Evolutionary conservation across 306 rosid genomes (phyloP), one percentile per base, ranked within the genome.

Genomic region (Vigna mungo): DNA sequence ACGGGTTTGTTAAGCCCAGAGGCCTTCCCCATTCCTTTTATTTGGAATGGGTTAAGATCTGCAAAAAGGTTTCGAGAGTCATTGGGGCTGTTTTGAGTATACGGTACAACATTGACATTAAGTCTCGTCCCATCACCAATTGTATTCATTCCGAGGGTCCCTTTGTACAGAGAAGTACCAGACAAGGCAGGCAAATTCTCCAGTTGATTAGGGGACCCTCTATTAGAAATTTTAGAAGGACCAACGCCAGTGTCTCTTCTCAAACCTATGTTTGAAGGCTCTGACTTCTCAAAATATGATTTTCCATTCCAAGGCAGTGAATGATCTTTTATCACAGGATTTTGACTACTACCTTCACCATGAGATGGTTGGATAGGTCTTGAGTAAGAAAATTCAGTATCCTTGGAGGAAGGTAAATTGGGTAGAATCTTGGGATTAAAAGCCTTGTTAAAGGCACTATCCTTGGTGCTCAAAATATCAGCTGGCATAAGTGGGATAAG

Each of bases 401-500:
- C 89, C 16, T 84, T 75, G 34, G 78, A 46, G 63, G 93, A 82
- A 78, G 87, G 84, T 60, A 76, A 81, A 82, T 84, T 60, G 47
- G 92, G 82, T 25, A 86, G 81, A 66, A 71, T 82, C 68, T 85
- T 89, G 37, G 88, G 93, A 84, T 88, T 88, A 78, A 72, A 84
- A 53, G 94, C 79, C 86, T 79, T 44, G 49, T 44, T 91, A 39
- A 83, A 76, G 67, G 79, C 68, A 64, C 81, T 77, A 48, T 91
- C 99, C 71, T 82, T 89, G 59, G 87, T 82, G 78, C 64, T 96
- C 81, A 82, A 87, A 79, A 84, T 78, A 79, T 96, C 99, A 78
- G 91, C 89, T 41, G 99, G 99, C 77, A 96, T 82, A 69, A 96
- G 94, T 15, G 96, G 99, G 77, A 96, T 82, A 69, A 96, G 94